Conservation (phyloP, 257 asterid species). For the Solanum paucissectum region DNA sequence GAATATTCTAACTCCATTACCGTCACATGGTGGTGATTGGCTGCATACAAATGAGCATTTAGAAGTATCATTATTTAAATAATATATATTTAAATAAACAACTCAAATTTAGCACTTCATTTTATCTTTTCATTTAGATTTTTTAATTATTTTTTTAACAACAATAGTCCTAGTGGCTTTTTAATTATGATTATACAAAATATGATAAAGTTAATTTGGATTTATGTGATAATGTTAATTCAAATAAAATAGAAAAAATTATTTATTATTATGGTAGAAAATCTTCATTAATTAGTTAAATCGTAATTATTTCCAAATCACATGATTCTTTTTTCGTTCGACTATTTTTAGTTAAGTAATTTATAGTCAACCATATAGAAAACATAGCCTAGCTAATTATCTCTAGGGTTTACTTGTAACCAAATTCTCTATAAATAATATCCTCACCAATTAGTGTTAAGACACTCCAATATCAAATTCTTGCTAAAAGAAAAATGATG, state of each 20-base stretch:
- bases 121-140: background rate
- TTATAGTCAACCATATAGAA: background rate
- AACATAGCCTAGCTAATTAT: background rate
- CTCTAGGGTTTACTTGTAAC: background rate
- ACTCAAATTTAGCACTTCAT: background rate
- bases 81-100: background rate
- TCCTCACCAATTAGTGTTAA: background rate
- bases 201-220: background rate
- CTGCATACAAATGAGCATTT: background rate
- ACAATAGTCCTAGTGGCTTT: no score
- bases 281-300: background rate
- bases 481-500: background rate
- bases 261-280: background rate
- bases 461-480: background rate
- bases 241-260: background rate
- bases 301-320: background rate
- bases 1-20: background rate
- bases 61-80: background rate
- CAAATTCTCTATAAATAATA: background rate
- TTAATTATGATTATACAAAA: no score
- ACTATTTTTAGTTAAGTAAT: background rate
- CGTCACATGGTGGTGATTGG: background rate
- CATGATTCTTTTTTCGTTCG: background rate
- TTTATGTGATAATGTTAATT: background rate
- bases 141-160: no score